Evolutionary conservation across 1,284 basidiomycete genomes (phyloP).

Genomic region (Pseudozyma tsukubaensis): DNA sequence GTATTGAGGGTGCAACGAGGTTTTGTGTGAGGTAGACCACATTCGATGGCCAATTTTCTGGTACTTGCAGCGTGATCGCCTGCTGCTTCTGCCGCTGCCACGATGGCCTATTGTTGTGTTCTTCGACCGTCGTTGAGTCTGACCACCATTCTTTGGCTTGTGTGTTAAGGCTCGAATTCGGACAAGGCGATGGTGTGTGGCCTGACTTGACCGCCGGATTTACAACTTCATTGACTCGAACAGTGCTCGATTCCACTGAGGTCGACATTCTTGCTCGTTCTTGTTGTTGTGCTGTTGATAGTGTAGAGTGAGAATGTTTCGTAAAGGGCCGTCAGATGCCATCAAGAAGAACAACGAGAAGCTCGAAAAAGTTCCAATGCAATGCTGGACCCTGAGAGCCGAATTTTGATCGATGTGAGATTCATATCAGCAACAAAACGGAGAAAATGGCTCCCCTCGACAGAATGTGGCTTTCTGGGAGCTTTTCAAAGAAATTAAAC

Average conservation of each 20-base stretch:
- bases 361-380: background rate
- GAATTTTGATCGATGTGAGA: too few relatives aligned
- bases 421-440: too few relatives aligned
- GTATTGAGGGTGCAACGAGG: conserved; percentile 22
- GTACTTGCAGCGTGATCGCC: conserved; percentile 6
- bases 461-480: too few relatives aligned
- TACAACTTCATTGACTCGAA: conserved; percentile 3
- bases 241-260: background rate
- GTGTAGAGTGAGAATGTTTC: background rate
- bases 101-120: background rate
- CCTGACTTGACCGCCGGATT: background rate
- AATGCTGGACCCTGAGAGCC: background rate
- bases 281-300: background rate
- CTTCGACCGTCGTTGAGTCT: background rate
- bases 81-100: background rate
- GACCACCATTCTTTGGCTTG: conserved; percentile 14
- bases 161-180: conserved; percentile 8
- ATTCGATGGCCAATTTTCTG: conserved; percentile 27
- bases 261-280: background rate
- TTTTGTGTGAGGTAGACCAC: conserved; percentile 42
- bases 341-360: too few relatives aligned
- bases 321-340: background rate
- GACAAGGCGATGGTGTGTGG: conserved; percentile 9
- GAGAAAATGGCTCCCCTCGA: too few relatives aligned
- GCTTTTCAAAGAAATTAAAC: too few relatives aligned